A percentile compares a stretch with the other conserved stretches of the same genome.
phyloP scores from a whole-genome alignment of 805 yeast genomes.

The Schwanniomyces polymorphus region DNA sequence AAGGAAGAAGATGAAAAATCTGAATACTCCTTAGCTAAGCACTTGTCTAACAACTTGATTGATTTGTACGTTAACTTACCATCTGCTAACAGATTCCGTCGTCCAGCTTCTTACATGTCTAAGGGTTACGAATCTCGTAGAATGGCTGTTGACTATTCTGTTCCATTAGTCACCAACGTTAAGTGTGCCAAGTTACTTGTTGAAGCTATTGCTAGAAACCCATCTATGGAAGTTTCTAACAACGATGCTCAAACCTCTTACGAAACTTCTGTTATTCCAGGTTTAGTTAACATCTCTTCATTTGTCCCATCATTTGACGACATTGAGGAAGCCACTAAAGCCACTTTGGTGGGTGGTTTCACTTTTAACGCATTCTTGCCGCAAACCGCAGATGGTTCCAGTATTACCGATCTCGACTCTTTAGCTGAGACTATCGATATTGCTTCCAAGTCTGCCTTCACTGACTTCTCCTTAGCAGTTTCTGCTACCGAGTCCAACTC shows the following conservation, averaged over 20 bases:
- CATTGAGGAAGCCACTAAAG: constrained; percentile 66
- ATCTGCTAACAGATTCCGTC: constrained; percentile 93
- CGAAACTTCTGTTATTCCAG: constrained; percentile 78
- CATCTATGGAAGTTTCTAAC: constrained; percentile 64
- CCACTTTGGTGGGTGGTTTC: constrained; percentile 83
- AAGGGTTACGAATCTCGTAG: constrained; percentile 98
- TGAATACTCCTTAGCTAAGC: constrained; percentile 94
- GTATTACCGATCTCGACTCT: constrained; percentile 64
- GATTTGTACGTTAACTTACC: constrained; percentile 97
- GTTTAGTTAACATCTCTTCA: constrained; percentile 79
- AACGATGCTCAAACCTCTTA: constrained; percentile 92
- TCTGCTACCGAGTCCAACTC: constrained; percentile 79
- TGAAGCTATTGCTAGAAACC: constrained; percentile 84
- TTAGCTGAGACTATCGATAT: constrained; percentile 62
- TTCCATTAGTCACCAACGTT: constrained; percentile 96
- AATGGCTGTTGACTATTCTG: constrained; percentile 98
- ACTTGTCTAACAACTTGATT: constrained; percentile 93
- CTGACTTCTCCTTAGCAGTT: constrained; percentile 80
- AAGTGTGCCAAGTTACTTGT: constrained; percentile 94
- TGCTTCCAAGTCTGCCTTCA: constrained; percentile 61
- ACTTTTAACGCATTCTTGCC: constrained; percentile 83
- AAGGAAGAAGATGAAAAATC: constrained; percentile 78
- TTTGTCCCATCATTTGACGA: constrained; percentile 73
- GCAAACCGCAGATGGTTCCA: constrained; percentile 58
- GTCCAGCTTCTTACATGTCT: constrained; percentile 97